Evolutionary conservation across 768 basidiomycete genomes (phyloP).

Genomic region (Scleroderma bovista): DNA sequence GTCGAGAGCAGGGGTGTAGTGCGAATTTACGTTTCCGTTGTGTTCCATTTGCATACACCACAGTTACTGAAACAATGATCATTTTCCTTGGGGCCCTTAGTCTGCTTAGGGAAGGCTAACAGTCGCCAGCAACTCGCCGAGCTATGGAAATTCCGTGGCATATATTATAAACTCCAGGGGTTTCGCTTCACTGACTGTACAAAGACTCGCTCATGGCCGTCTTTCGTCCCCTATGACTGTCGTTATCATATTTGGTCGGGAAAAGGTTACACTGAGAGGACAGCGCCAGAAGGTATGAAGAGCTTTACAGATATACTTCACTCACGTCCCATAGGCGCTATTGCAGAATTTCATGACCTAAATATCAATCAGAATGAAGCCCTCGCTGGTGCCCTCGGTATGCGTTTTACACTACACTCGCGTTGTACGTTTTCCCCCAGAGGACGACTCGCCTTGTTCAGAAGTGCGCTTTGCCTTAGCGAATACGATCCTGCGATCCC

Average conservation of each 20-base stretch:
- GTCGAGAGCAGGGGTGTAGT: too few species aligned
- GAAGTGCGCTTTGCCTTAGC: conserved; percentile 76
- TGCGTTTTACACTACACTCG: background rate
- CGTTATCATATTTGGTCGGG: background rate
- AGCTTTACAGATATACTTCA: background rate
- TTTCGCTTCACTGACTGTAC: too few species aligned
- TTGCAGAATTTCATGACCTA: conserved; percentile 33
- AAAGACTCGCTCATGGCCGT: too few species aligned
- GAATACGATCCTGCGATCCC: conserved; percentile 67
- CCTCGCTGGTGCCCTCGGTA: conserved; percentile 14
- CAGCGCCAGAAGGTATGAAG: background rate
- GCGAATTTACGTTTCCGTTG: too few species aligned
- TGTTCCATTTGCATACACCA: too few species aligned
- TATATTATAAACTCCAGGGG: too few species aligned
- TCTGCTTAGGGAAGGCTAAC: too few species aligned
- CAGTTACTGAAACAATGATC: too few species aligned
- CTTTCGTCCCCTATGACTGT: too few species aligned
- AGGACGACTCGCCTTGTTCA: conserved; percentile 81
- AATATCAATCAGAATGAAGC: conserved; percentile 26
- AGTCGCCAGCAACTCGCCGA: too few species aligned
- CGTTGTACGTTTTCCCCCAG: conserved; percentile 24
- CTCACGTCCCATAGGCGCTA: background rate
- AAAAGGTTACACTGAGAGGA: background rate
- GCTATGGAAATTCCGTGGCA: too few species aligned
- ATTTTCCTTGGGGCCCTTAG: too few species aligned